Conservation (phyloP, 208 protist species). For the Trypanosoma caninum region DNA sequence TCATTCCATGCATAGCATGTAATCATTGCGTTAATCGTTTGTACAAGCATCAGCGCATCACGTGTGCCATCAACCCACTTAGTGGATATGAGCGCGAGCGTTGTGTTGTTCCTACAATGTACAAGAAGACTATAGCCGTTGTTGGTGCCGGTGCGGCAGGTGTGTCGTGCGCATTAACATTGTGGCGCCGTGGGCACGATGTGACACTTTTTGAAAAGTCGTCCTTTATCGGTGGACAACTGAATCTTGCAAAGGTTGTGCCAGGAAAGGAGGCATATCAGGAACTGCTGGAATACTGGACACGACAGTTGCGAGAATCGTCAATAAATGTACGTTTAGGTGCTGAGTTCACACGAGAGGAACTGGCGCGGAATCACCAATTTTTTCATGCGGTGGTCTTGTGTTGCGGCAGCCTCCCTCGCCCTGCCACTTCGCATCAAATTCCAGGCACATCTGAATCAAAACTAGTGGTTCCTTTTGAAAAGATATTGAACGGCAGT, state of each 20-base stretch:
- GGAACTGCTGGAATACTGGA: conserved; percentile 90
- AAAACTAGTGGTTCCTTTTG: conserved; percentile 64
- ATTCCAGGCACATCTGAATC: conserved; percentile 66
- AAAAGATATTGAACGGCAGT: conserved; percentile 75
- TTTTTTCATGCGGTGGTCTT: conserved; percentile 84
- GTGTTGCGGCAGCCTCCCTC: conserved; percentile 61
- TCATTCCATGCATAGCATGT: conserved; percentile 93
- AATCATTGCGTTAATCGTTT: conserved; percentile 94
- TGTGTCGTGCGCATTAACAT: conserved; percentile 83
- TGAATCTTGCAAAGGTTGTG: conserved; percentile 92
- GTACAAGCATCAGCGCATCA: conserved; percentile 84
- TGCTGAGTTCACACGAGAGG: conserved; percentile 73
- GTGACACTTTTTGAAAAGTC: conserved; percentile 88
- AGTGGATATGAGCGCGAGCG: conserved; percentile 88
- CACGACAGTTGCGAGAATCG: conserved; percentile 66
- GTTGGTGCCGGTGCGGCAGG: conserved; percentile 91
- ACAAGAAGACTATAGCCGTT: conserved; percentile 81
- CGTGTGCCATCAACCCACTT: conserved; percentile 91
- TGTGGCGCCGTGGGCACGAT: conserved; percentile 88
- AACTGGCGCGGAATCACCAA: conserved; percentile 74
- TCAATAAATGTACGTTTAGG: conserved; percentile 74
- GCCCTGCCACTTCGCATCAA: conserved; percentile 57
- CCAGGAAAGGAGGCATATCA: conserved; percentile 94
- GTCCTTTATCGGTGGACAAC: conserved; percentile 85
- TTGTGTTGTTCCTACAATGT: conserved; percentile 35